A percentile compares a stretch with the other conserved stretches of the same genome.
Evolutionary conservation across 78 protist species (phyloP).

Genomic region (Dictyostelium capitatum): DNA sequence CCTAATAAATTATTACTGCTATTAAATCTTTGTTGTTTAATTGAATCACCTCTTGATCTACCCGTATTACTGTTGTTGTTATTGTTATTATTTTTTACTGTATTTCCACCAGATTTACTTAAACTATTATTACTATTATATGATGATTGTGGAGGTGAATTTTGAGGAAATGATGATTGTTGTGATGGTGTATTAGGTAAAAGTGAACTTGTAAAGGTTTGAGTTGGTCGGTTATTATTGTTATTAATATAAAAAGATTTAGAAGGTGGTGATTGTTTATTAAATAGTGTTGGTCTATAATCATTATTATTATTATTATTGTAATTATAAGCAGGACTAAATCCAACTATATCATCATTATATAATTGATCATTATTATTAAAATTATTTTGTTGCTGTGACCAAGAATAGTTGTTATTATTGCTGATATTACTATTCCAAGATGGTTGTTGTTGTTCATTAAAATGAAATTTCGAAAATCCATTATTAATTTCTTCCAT

Average conservation of each 20-base stretch:
- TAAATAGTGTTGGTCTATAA: background rate
- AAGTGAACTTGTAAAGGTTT: slow-evolving; percentile 38
- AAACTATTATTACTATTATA: background rate
- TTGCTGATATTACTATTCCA: background rate
- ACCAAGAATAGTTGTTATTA: background rate
- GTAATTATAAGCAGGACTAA: slow-evolving; percentile 24
- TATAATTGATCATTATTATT: background rate
- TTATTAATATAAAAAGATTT: background rate
- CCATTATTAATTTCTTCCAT: slow-evolving; percentile 4
- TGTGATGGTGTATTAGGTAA: slow-evolving; percentile 23
- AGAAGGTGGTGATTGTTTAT: slow-evolving; percentile 24
- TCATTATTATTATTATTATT: background rate
- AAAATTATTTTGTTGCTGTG: background rate
- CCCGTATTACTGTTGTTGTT: slow-evolving; percentile 1
- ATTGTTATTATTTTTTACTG: slow-evolving; percentile 10
- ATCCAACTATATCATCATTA: slow-evolving; percentile 14
- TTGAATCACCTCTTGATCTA: slow-evolving; percentile 5
- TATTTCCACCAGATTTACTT: slow-evolving; percentile 26
- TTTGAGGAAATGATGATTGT: slow-evolving; percentile 1
- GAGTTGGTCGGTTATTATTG: slow-evolving; percentile 47
- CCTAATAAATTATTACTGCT: slow-evolving; percentile 1
- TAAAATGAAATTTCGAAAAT: slow-evolving; percentile 5
- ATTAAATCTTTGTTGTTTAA: slow-evolving; percentile 32
- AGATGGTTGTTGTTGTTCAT: slow-evolving; percentile 10
- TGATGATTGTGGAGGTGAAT: slow-evolving; percentile 20